Evolutionary conservation across 768 basidiomycete species (phyloP).

Genomic region (Termitomyces sp.): DNA sequence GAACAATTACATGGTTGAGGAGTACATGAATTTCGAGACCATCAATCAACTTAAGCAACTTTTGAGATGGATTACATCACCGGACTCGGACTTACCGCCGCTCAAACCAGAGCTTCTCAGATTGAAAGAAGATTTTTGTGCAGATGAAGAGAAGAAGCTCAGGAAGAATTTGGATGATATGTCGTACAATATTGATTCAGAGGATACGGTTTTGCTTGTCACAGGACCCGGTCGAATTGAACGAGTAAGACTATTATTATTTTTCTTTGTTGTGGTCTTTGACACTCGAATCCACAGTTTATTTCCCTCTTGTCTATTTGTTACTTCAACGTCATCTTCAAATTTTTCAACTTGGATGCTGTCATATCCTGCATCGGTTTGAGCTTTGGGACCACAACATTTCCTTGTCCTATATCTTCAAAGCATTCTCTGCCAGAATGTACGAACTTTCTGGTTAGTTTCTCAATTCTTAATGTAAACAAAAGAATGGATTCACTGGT

Average conservation of each 20-base stretch:
- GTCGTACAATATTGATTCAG: background rate
- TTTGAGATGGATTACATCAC: background rate
- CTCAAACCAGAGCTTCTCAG: background rate
- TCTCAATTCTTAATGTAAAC: too few species aligned
- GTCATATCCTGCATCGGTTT: too few species aligned
- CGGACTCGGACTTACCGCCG: too few species aligned
- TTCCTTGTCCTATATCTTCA: too few species aligned
- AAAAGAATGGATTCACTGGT: too few species aligned
- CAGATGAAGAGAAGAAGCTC: background rate
- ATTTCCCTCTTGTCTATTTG: background rate
- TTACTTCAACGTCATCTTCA: background rate
- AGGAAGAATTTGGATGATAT: background rate
- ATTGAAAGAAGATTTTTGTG: background rate
- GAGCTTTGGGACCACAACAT: too few species aligned
- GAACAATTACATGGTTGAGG: background rate
- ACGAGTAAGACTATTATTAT: background rate
- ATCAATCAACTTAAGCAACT: background rate
- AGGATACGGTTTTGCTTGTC: background rate
- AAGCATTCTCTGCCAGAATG: background rate
- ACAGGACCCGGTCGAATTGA: slow-evolving; percentile 1
- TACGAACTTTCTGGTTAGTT: background rate
- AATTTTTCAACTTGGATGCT: too few species aligned
- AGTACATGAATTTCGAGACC: background rate
- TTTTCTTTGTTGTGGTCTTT: background rate
- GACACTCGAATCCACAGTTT: background rate